phyloP scores from a whole-genome alignment of 1,284 basidiomycete species.

The Apiotrichum gamsii region DNA sequence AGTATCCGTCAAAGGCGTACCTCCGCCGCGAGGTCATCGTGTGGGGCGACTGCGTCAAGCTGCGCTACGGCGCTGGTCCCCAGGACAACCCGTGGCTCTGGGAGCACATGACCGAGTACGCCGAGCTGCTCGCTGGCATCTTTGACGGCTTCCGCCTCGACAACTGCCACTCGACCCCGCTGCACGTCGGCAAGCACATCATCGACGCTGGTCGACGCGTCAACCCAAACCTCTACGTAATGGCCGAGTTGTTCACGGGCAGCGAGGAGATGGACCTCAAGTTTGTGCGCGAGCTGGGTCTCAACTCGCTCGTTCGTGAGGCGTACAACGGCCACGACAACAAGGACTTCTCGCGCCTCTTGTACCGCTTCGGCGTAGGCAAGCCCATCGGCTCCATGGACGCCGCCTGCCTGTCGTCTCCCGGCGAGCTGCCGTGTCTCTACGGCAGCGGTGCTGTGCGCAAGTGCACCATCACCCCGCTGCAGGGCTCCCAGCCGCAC shows the following conservation, averaged over 20 bases:
- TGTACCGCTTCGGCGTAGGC: constrained; percentile 80
- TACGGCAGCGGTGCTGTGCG: constrained; percentile 70
- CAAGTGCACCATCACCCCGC: constrained; percentile 65
- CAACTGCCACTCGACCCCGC: constrained; percentile 95
- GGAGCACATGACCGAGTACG: constrained; percentile 86
- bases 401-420: constrained; percentile 66
- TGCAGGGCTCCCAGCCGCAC: constrained; percentile 79
- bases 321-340: constrained; percentile 82
- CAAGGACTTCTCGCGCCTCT: constrained; percentile 74
- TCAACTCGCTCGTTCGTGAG: constrained; percentile 87
- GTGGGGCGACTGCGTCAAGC: constrained; percentile 97
- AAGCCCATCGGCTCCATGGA: constrained; percentile 84
- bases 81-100: constrained; percentile 90
- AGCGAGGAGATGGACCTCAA: constrained; percentile 85
- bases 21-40: constrained; percentile 91
- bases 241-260: constrained; percentile 95
- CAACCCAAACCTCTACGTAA: constrained; percentile 89
- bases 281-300: constrained; percentile 81
- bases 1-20: constrained; percentile 92
- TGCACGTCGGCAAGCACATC: constrained; percentile 85
- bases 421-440: constrained; percentile 63
- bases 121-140: constrained; percentile 65
- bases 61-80: constrained; percentile 76
- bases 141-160: constrained; percentile 97
- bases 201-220: constrained; percentile 83